These are phyloP conservation scores for Camillea tinctor DNA, from an alignment of 2,329 filamentous ascomycete species.

Conservation along the genomic window DNA sequence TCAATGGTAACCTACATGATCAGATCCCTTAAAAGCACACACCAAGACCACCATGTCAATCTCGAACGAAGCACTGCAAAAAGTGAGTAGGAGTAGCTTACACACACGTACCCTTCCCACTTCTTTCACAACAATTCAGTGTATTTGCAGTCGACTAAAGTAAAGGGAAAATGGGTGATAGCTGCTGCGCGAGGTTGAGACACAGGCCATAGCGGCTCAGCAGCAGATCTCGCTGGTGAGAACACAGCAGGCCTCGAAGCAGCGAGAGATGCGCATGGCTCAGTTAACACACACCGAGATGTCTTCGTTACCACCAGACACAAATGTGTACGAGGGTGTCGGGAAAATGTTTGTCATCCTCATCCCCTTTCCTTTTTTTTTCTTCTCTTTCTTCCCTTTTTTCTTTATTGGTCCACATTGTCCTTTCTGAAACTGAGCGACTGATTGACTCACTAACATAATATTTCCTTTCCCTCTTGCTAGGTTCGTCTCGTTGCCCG, in stretches of 20 bases:
- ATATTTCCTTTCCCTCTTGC: background rate
- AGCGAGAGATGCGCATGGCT: constrained; percentile 83
- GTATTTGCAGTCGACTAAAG: constrained; percentile 9
- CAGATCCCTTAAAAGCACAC: background rate
- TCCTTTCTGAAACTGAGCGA: background rate
- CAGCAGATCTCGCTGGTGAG: constrained; percentile 88
- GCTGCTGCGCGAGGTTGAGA: constrained; percentile 92
- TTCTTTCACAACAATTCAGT: constrained; percentile 4
- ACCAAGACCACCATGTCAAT: constrained; percentile 70
- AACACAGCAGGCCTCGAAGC: constrained; percentile 79
- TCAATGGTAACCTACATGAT: background rate
- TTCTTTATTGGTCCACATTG: constrained; percentile 7
- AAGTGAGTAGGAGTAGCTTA: too few relatives aligned
- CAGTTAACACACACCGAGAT: constrained; percentile 86
- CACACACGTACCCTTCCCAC: too few relatives aligned
- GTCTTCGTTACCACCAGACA: constrained; percentile 69
- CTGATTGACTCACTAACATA: background rate
- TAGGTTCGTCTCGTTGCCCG: constrained; percentile 86
- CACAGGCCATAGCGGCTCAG: constrained; percentile 81
- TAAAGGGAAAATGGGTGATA: constrained; percentile 36
- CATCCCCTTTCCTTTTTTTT: background rate
- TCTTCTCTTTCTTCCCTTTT: background rate
- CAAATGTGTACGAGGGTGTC: constrained; percentile 88
- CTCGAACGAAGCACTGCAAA: constrained; percentile 88
- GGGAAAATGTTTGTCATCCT: constrained; percentile 80